Conservation (phyloP, 148 eudicot species). For the Rhododendron williamsianum region DNA sequence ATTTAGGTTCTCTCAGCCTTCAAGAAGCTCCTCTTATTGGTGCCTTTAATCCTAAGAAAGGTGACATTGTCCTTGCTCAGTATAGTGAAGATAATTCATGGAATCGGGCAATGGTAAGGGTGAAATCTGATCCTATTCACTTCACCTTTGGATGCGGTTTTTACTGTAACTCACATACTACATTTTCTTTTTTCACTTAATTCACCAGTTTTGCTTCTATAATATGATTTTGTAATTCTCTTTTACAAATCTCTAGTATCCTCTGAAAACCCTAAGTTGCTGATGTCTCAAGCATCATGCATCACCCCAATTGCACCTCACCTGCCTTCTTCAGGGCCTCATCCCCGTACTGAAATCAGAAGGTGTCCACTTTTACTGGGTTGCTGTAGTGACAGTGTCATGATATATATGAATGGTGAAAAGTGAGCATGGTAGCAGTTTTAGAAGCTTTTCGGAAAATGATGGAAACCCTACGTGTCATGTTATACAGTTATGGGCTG, state of each 20-base stretch:
- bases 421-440: neutral
- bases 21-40: conserved; percentile 72
- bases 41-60: conserved; percentile 78
- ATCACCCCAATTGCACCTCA: neutral
- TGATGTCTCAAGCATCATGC: neutral
- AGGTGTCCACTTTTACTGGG: neutral
- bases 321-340: neutral
- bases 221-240: neutral
- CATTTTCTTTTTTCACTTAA: neutral
- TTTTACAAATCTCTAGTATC: neutral
- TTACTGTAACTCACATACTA: neutral
- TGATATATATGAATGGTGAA: neutral
- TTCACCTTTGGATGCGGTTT: neutral
- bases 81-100: conserved; percentile 83
- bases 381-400: neutral
- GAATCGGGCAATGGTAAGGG: conserved; percentile 88
- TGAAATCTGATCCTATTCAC: neutral
- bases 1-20: conserved; percentile 64
- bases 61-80: conserved; percentile 82
- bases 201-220: neutral
- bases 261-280: neutral
- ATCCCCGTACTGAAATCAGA: neutral
- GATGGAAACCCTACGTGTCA: neutral
- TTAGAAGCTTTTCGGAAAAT: neutral
- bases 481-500: neutral